phyloP scores from a whole-genome alignment of 2,329 filamentous ascomycete genomes.

The Fusarium verticillioides region DNA sequence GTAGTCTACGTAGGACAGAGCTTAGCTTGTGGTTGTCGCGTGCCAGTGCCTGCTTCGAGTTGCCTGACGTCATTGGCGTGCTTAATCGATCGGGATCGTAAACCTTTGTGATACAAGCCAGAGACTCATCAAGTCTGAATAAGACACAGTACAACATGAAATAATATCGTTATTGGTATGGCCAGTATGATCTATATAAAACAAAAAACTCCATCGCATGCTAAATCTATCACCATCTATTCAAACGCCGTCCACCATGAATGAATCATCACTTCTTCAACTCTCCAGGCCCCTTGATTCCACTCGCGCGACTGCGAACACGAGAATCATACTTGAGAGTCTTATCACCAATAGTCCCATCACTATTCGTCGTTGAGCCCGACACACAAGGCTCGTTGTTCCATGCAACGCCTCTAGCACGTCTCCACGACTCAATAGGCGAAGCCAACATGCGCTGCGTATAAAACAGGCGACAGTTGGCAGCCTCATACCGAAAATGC shows the following conservation, averaged over 20 bases:
- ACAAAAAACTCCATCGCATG: not conserved
- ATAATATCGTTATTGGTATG: not conserved
- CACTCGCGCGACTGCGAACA: slow-evolving; percentile 35
- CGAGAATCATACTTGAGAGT: slow-evolving; percentile 30
- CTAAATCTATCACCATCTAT: not conserved
- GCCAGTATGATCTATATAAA: not conserved
- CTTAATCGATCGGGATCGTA: slow-evolving; percentile 22
- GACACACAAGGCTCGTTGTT: slow-evolving; percentile 26
- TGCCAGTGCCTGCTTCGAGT: slow-evolving; percentile 28
- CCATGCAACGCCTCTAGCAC: slow-evolving; percentile 32
- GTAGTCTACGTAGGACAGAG: not conserved
- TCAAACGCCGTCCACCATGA: not conserved
- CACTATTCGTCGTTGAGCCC: slow-evolving; percentile 33
- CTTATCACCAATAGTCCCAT: slow-evolving; percentile 32
- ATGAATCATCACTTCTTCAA: slow-evolving; percentile 23
- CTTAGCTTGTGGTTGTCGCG: slow-evolving; percentile 14
- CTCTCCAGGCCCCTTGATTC: slow-evolving; percentile 31
- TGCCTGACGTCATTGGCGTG: slow-evolving; percentile 29
- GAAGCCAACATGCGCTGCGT: slow-evolving; percentile 64
- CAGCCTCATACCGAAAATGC: slow-evolving; percentile 70
- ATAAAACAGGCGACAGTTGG: slow-evolving; percentile 71
- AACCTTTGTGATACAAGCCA: not conserved
- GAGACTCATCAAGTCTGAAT: not conserved
- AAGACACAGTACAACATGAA: not conserved
- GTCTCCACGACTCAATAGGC: slow-evolving; percentile 63